Percentiles rank a stretch among this genome's conserved stretches.
Evolutionary conservation across 163 green algal species (phyloP).

Genomic region (Coccomyxa subellipsoidea): DNA sequence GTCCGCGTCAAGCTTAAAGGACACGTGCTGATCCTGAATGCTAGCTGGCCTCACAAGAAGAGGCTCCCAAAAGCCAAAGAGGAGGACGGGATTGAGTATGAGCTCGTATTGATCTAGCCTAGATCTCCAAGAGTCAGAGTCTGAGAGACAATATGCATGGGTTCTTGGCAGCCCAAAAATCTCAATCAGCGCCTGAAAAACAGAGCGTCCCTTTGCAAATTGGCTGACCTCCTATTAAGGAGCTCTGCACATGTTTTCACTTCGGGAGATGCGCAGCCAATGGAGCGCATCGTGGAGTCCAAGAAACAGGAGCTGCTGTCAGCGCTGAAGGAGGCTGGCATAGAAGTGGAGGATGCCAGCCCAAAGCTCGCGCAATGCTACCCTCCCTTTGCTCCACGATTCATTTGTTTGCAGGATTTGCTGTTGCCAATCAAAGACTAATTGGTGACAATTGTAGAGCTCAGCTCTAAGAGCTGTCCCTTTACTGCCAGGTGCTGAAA

Average conservation of each 20-base stretch:
- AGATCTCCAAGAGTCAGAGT: too few species aligned
- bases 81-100: too few species aligned
- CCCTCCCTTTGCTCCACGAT: constrained; percentile 33
- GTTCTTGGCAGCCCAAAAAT: constrained; percentile 49
- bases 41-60: too few species aligned
- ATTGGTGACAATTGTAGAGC: background rate
- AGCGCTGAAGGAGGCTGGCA: constrained; percentile 9
- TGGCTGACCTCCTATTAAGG: background rate
- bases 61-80: too few species aligned
- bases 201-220: too few species aligned
- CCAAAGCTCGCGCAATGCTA: constrained; percentile 27
- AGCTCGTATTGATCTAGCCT: too few species aligned
- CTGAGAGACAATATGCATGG: too few species aligned
- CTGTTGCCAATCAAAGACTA: background rate
- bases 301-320: constrained; percentile 18
- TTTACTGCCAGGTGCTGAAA: too few species aligned
- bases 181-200: constrained; percentile 39
- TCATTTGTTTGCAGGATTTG: background rate
- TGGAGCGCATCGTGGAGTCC: background rate
- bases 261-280: constrained; percentile 8
- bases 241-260: background rate
- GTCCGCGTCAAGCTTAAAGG: too few species aligned
- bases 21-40: too few species aligned
- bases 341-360: background rate
- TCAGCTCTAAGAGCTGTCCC: too few species aligned